Conservation (phyloP, 345 rosid genomes). For the Tarenaya hassleriana region DNA sequence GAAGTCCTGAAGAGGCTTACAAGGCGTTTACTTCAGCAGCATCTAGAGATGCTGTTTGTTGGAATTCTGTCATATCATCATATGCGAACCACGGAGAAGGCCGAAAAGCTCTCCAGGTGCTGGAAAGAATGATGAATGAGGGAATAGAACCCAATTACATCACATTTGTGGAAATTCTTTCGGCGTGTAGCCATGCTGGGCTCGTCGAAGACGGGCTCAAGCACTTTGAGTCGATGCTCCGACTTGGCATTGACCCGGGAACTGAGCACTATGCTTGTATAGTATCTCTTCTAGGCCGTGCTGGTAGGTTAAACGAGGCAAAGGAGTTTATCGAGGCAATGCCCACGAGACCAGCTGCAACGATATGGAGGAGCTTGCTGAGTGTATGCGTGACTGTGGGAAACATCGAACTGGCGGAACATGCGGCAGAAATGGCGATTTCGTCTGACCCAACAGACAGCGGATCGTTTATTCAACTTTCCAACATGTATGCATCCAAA, state of each 20-base stretch:
- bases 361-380: slow-evolving; percentile 69
- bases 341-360: slow-evolving; percentile 43
- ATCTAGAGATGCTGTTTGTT: slow-evolving; percentile 49
- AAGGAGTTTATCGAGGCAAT: slow-evolving; percentile 51
- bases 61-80: slow-evolving; percentile 66
- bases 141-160: slow-evolving; percentile 60
- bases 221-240: slow-evolving; percentile 44
- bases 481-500: slow-evolving; percentile 55
- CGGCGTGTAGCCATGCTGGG: slow-evolving; percentile 75
- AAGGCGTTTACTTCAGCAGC: slow-evolving; percentile 36
- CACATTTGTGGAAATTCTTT: slow-evolving; percentile 62
- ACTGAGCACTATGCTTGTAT: slow-evolving; percentile 61
- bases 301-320: slow-evolving; percentile 59
- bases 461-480: slow-evolving; percentile 56
- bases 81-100: slow-evolving; percentile 74
- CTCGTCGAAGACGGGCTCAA: slow-evolving; percentile 50
- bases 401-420: slow-evolving; percentile 46
- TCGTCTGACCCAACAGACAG: slow-evolving; percentile 52
- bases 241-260: slow-evolving; percentile 52
- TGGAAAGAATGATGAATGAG: slow-evolving; percentile 43
- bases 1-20: slow-evolving; percentile 50
- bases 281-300: slow-evolving; percentile 58
- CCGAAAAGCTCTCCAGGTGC: slow-evolving; percentile 42
- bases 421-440: slow-evolving; percentile 69
- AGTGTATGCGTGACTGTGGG: slow-evolving; percentile 47